Evolutionary conservation across 2,329 filamentous ascomycete species (phyloP).

Genomic region (Colletotrichum sp.): DNA sequence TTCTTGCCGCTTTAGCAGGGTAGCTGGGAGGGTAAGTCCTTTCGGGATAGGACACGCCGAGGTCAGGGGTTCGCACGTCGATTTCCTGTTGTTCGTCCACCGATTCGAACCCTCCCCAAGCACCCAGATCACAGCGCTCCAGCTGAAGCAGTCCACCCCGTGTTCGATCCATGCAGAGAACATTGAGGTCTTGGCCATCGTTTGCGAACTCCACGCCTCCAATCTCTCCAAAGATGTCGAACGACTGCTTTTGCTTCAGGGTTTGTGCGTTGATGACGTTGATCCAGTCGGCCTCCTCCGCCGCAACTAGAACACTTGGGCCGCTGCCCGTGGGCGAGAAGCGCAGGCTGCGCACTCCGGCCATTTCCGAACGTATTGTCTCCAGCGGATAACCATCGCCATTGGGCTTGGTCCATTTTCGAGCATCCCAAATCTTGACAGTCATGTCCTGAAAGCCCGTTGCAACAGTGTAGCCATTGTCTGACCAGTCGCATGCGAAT

Average conservation of each 20-base stretch:
- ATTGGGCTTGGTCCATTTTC: conserved; percentile 65
- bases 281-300: conserved; percentile 78
- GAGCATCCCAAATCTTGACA: conserved; percentile 78
- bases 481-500: conserved; percentile 82
- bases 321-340: conserved; percentile 77
- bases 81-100: not conserved
- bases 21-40: not conserved
- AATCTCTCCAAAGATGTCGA: conserved; percentile 79
- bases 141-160: conserved; percentile 73
- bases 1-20: not conserved
- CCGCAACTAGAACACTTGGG: conserved; percentile 69
- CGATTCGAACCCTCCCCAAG: not conserved
- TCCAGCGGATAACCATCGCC: conserved; percentile 53
- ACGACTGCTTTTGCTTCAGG: conserved; percentile 68
- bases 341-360: conserved; percentile 70
- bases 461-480: conserved; percentile 77
- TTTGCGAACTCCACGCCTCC: conserved; percentile 72
- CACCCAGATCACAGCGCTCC: conserved; percentile 50
- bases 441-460: conserved; percentile 79
- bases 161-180: conserved; percentile 69
- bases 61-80: not conserved
- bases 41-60: not conserved
- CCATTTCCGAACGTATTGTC: conserved; percentile 68
- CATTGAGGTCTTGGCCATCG: conserved; percentile 70
- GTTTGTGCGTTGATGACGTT: conserved; percentile 72